Percentiles rank a stretch among this genome's conserved stretches.
Evolutionary conservation across 371 early-diverging fungal species (phyloP).

Genomic region (Batkoa obscura): DNA sequence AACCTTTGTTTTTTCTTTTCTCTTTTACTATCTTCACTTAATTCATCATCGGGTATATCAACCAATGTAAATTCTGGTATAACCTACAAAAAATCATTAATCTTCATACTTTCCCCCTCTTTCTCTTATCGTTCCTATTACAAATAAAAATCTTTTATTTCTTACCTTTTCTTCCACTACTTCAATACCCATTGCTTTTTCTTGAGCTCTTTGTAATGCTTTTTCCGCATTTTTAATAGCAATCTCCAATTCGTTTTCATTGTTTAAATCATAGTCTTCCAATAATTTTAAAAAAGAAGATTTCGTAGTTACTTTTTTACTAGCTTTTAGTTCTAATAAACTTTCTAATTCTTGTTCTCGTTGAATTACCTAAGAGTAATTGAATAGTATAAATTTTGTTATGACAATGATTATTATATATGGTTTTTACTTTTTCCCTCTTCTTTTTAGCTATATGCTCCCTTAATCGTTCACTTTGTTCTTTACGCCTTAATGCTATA

Average conservation of each 20-base stretch:
- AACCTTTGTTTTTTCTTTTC: conserved; percentile 71
- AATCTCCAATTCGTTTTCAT: conserved; percentile 50
- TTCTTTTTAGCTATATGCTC: conserved; percentile 62
- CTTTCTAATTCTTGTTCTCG: not conserved
- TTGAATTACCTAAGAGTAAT: conserved; percentile 5
- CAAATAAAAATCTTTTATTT: conserved; percentile 11
- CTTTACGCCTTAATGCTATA: conserved; percentile 50
- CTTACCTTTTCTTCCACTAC: conserved; percentile 34
- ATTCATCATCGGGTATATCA: conserved; percentile 60
- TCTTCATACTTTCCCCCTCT: too few relatives aligned
- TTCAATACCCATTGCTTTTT: conserved; percentile 62
- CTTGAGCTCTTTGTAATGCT: conserved; percentile 45
- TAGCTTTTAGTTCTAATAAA: conserved; percentile 3
- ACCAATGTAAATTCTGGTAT: conserved; percentile 49
- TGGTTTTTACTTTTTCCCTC: conserved; percentile 41
- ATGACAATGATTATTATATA: not conserved
- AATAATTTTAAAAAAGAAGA: conserved; percentile 17
- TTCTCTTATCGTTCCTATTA: not conserved
- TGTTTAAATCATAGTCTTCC: conserved; percentile 38
- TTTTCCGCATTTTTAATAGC: conserved; percentile 45
- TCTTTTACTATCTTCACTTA: conserved; percentile 50
- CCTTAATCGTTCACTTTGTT: conserved; percentile 47
- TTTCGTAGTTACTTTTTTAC: conserved; percentile 4
- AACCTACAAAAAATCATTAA: conserved; percentile 16
- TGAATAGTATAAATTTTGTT: not conserved